Percentiles rank a stretch among this genome's conserved stretches.
These are phyloP conservation scores for Neurospora sp. DNA, from an alignment of 2,329 filamentous ascomycete species.

Conservation along the genomic window DNA sequence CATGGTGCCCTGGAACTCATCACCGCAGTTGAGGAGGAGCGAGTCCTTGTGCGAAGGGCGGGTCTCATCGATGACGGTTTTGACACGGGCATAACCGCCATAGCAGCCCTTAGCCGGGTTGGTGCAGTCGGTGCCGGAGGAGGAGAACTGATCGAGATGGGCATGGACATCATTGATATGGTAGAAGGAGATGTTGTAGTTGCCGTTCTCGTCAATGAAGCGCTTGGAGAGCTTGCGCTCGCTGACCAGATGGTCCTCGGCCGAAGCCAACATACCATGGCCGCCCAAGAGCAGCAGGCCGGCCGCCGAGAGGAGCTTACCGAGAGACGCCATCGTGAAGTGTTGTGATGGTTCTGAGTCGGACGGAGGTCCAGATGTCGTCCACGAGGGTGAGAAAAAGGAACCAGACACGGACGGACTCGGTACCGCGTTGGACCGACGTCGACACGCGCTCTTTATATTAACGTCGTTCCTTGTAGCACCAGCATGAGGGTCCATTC, in stretches of 20 bases:
- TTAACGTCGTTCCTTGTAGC: neutral
- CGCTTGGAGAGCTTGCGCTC: conserved; percentile 35
- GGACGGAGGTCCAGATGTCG: neutral
- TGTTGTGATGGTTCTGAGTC: neutral
- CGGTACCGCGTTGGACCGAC: neutral
- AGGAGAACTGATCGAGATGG: conserved; percentile 53
- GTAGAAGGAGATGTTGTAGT: conserved; percentile 54
- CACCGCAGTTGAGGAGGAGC: conserved; percentile 55
- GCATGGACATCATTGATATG: conserved; percentile 62
- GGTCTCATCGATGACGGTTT: conserved; percentile 46
- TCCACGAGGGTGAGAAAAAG: neutral
- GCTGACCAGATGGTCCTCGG: conserved; percentile 39
- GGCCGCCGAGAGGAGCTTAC: conserved; percentile 2
- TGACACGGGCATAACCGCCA: conserved; percentile 55
- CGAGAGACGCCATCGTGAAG: neutral
- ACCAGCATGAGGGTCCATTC: neutral
- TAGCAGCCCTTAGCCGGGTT: conserved; percentile 46
- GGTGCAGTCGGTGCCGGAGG: conserved; percentile 52
- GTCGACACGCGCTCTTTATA: neutral
- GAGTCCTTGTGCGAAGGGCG: conserved; percentile 49
- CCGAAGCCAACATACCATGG: neutral
- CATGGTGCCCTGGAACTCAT: conserved; percentile 59
- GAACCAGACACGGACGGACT: neutral
- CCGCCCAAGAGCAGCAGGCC: conserved; percentile 2
- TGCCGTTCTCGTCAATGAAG: conserved; percentile 35